A percentile compares a stretch with the other conserved stretches of the same genome.
Conservation (phyloP, 176 grass and related monocot species). For the Zea mays region Zm-B73-REFERENCE-NAM-5.0 NC_050097.1:60611501-60612000, state of each 20-base stretch:
- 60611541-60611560: slow-evolving; percentile 3
- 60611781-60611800: slow-evolving; percentile 8
- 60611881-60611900: slow-evolving; percentile 16
- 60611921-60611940: too few species aligned
- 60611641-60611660: slow-evolving; percentile 93
- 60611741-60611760: slow-evolving; percentile 38
- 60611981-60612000: not conserved
- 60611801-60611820: slow-evolving; percentile 7
- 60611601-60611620: slow-evolving; percentile 88
- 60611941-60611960: not conserved
- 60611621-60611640: slow-evolving; percentile 82
- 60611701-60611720: slow-evolving; percentile 98
- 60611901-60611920: slow-evolving; percentile 8
- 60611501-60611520: slow-evolving; percentile 9
- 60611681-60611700: slow-evolving; percentile 97
- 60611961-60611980: not conserved
- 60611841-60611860: not conserved
- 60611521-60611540: slow-evolving; percentile 3
- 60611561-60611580: slow-evolving; percentile 11
- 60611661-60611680: slow-evolving; percentile 96
- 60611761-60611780: slow-evolving; percentile 21
- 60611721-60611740: slow-evolving; percentile 96
- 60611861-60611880: not conserved
- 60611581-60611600: slow-evolving; percentile 52
- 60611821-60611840: not conserved